These are phyloP conservation scores for Cyclotella choctawhatcheeana DNA, from an alignment of 108 stramenopile genomes.

Conservation along the genomic window DNA sequence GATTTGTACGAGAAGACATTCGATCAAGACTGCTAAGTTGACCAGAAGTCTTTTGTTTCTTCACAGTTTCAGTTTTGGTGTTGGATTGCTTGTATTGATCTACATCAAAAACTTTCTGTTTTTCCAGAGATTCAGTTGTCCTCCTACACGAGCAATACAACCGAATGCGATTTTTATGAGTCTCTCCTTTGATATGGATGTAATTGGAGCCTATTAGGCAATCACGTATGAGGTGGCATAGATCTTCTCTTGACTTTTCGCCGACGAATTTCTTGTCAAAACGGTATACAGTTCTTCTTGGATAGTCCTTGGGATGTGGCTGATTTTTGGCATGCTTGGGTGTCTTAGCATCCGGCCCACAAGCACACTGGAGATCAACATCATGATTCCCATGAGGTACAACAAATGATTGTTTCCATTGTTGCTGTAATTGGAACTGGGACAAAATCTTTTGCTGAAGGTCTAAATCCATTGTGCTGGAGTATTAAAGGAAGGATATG, in stretches of 20 bases:
- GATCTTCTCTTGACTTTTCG: not conserved
- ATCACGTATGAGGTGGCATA: not conserved
- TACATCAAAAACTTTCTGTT: not conserved
- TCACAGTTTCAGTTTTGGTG: not conserved
- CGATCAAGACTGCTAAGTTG: not conserved
- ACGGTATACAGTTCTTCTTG: not conserved
- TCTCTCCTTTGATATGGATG: not conserved
- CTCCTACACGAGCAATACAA: not conserved
- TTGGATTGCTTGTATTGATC: not conserved
- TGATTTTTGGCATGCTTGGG: not conserved
- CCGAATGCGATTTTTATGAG: not conserved
- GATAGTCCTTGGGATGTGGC: not conserved
- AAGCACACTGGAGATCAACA: not conserved
- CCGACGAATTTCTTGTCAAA: not conserved
- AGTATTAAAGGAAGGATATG: too few species aligned
- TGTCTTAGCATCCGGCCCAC: not conserved
- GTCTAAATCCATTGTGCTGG: too few species aligned
- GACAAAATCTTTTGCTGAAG: not conserved
- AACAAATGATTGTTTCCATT: conserved; percentile 1
- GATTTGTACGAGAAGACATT: not conserved
- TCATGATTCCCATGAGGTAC: not conserved
- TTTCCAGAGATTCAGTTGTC: too few species aligned
- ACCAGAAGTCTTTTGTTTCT: not conserved
- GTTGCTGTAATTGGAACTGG: not conserved
- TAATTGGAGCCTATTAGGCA: not conserved